These are phyloP conservation scores for Apiospora marii DNA, from an alignment of 2,329 filamentous ascomycete genomes.

Conservation along the genomic window DNA sequence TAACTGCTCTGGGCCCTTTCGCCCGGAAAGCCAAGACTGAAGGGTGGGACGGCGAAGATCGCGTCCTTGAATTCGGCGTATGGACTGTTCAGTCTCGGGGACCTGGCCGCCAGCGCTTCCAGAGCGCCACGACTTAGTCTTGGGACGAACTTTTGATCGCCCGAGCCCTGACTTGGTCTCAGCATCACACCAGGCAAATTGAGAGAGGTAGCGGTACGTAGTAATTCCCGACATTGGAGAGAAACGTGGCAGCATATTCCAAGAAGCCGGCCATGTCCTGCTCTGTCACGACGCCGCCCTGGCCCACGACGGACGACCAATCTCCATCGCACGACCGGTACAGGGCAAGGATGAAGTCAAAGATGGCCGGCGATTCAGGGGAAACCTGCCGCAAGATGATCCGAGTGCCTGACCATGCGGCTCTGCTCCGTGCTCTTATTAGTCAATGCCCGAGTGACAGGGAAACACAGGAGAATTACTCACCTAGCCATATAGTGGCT, in stretches of 20 bases:
- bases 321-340: slow-evolving; percentile 57
- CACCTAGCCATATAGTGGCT: slow-evolving; percentile 63
- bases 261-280: slow-evolving; percentile 59
- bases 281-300: slow-evolving; percentile 49
- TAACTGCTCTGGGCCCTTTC: not conserved
- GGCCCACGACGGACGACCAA: slow-evolving; percentile 54
- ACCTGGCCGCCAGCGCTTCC: slow-evolving; percentile 50
- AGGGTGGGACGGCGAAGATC: not conserved
- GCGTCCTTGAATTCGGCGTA: not conserved
- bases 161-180: slow-evolving; percentile 50
- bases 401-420: slow-evolving; percentile 62
- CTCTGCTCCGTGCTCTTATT: slow-evolving; percentile 43
- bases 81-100: slow-evolving; percentile 32
- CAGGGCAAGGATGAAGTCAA: slow-evolving; percentile 65
- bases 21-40: not conserved
- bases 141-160: slow-evolving; percentile 68
- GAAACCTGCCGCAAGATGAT: slow-evolving; percentile 67
- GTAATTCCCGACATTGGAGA: slow-evolving; percentile 68
- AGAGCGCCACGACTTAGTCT: slow-evolving; percentile 51
- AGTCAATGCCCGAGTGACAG: not conserved
- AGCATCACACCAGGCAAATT: not conserved
- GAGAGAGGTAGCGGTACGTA: slow-evolving; percentile 43
- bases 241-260: slow-evolving; percentile 63
- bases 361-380: slow-evolving; percentile 63
- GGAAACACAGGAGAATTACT: not conserved